Evolutionary conservation across 352 stramenopile genomes (phyloP).

Genomic region (Hyaloperonospora brassicae): DNA sequence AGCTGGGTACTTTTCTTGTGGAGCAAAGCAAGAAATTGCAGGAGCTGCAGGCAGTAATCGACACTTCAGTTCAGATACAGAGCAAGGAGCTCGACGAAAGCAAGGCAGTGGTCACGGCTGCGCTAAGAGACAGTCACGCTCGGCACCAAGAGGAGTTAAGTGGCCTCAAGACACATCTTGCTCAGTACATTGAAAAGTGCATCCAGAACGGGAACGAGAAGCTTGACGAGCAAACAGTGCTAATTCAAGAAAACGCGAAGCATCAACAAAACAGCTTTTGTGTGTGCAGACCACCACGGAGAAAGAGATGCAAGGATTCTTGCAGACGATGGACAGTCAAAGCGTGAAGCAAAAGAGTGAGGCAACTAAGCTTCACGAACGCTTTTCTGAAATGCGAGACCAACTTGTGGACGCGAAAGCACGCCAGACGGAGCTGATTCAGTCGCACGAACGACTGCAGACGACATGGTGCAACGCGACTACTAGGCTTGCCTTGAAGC

Average conservation of each 20-base stretch:
- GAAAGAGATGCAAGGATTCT: constrained; percentile 29
- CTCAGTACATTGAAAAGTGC: constrained; percentile 39
- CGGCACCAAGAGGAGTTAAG: constrained; percentile 39
- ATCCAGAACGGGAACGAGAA: constrained; percentile 32
- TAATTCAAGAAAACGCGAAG: constrained; percentile 31
- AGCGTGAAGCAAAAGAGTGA: constrained; percentile 27
- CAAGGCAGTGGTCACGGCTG: constrained; percentile 24
- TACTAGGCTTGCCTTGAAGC: constrained; percentile 8
- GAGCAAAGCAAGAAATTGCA: constrained; percentile 42
- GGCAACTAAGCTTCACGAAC: constrained; percentile 20
- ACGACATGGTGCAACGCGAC: constrained; percentile 14
- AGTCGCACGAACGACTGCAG: constrained; percentile 17
- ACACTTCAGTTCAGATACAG: constrained; percentile 41
- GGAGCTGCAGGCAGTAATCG: constrained; percentile 37
- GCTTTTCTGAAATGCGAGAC: constrained; percentile 21
- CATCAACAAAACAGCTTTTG: constrained; percentile 35
- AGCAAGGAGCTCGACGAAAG: constrained; percentile 32
- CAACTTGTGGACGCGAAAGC: constrained; percentile 15
- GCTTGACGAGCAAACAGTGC: constrained; percentile 36
- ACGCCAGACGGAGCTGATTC: constrained; percentile 24
- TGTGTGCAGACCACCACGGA: constrained; percentile 30
- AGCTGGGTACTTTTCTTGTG: constrained; percentile 31
- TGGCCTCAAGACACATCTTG: constrained; percentile 36
- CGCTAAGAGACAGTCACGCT: constrained; percentile 27
- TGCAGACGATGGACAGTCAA: constrained; percentile 26